Conservation (phyloP, 2,329 filamentous ascomycete species). For the Chaetomium sp. region DNA sequence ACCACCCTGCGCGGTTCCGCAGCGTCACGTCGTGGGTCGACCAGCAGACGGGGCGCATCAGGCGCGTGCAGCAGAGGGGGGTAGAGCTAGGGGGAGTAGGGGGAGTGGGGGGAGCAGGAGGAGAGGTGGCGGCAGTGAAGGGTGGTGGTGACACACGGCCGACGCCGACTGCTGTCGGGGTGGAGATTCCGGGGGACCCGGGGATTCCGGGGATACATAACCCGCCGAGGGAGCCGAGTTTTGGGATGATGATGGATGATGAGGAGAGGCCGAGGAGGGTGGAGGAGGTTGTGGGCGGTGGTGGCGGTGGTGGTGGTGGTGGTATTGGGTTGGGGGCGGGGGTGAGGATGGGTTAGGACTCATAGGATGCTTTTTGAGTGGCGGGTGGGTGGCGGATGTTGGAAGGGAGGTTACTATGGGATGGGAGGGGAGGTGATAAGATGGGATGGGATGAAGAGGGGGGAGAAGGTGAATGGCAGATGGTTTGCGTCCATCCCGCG, state of each 20-base stretch:
- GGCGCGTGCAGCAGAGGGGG: slow-evolving; percentile 46
- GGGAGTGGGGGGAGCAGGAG: not conserved
- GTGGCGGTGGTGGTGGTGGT: not conserved
- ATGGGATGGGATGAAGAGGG: not conserved
- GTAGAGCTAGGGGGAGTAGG: not conserved
- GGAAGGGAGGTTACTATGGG: not conserved
- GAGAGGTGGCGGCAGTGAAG: not conserved
- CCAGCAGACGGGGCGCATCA: slow-evolving; percentile 61
- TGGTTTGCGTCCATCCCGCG: not conserved
- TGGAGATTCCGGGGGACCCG: slow-evolving; percentile 38
- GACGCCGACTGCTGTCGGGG: too few relatives aligned
- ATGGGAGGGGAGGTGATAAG: not conserved
- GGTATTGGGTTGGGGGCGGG: not conserved
- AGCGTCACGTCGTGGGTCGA: slow-evolving; percentile 65
- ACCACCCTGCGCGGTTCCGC: slow-evolving; percentile 58
- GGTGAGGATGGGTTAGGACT: not conserved
- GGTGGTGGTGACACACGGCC: not conserved
- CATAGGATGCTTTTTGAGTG: not conserved
- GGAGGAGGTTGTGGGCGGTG: slow-evolving; percentile 33
- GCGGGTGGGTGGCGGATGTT: not conserved
- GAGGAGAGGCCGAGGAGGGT: slow-evolving; percentile 50
- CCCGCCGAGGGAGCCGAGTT: slow-evolving; percentile 51
- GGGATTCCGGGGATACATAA: slow-evolving; percentile 41
- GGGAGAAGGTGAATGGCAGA: not conserved
- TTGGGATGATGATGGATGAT: slow-evolving; percentile 55